Conservation (phyloP, 2,329 filamentous ascomycete species). For the Penicillium thymicola region DNA sequence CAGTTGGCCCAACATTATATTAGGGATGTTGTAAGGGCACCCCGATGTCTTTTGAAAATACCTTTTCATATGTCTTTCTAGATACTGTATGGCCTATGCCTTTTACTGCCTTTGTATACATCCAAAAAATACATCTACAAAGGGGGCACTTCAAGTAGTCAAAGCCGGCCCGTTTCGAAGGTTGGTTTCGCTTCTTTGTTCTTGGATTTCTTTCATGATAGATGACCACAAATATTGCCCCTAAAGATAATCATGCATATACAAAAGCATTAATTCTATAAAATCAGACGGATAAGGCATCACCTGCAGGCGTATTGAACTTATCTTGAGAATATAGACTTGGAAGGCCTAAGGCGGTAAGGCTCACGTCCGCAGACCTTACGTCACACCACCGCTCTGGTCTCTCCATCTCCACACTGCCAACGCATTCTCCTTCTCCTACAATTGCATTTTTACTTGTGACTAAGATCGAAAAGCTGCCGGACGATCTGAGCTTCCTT, state of each 20-base stretch:
- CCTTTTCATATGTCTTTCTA: no score
- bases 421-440: conserved; percentile 5
- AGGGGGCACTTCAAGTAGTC: background rate
- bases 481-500: background rate
- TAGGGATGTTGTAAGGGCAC: background rate
- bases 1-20: background rate
- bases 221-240: no score
- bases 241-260: background rate
- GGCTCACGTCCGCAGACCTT: background rate
- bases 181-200: background rate
- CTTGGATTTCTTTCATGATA: background rate
- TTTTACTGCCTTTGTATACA: background rate
- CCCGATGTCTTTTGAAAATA: background rate
- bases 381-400: conserved; percentile 9
- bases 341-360: background rate
- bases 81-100: no score
- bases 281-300: background rate
- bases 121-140: background rate
- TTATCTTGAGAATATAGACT: background rate
- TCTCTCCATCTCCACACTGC: conserved; percentile 9
- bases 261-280: background rate
- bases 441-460: background rate
- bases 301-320: background rate
- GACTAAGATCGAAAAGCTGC: background rate
- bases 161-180: background rate